phyloP scores from a whole-genome alignment of 2,329 filamentous ascomycete genomes.

The Colletotrichum echinochloae region DNA sequence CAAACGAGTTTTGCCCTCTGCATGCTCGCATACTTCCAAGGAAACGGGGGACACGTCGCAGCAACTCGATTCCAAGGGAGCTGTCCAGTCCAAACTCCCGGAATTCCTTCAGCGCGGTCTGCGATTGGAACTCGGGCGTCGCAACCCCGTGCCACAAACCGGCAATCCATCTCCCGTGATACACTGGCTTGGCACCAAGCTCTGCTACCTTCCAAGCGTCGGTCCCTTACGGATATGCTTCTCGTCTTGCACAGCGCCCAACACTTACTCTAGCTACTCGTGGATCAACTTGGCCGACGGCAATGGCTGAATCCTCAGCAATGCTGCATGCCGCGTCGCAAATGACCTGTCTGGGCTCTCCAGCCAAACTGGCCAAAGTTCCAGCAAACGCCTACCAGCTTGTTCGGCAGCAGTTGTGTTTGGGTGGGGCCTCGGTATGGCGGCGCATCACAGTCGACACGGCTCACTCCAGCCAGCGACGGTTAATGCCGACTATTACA shows the following conservation, averaged over 20 bases:
- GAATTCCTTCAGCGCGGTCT: too few species aligned
- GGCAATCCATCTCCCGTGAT: background rate
- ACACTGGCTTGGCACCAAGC: background rate
- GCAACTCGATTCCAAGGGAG: background rate
- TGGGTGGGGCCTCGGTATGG: background rate
- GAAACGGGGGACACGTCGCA: too few species aligned
- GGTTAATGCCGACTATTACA: conserved; percentile 3
- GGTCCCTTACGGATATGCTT: background rate
- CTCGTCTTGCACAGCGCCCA: background rate
- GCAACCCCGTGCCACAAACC: background rate
- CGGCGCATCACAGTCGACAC: conserved; percentile 10
- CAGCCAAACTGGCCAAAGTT: too few species aligned
- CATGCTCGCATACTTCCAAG: too few species aligned
- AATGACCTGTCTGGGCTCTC: background rate
- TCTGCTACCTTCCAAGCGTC: background rate
- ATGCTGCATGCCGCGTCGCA: background rate
- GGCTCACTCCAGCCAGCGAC: conserved; percentile 8
- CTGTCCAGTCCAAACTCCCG: too few species aligned
- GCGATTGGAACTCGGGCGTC: background rate
- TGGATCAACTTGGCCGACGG: background rate
- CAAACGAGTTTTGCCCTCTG: too few species aligned
- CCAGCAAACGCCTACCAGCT: background rate
- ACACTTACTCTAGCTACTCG: background rate
- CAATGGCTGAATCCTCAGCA: background rate
- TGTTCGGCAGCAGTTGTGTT: background rate